Evolutionary conservation across 306 rosid genomes (phyloP), one percentile per base, ranked within the genome.

Genomic region (Quercus ilex): DNA sequence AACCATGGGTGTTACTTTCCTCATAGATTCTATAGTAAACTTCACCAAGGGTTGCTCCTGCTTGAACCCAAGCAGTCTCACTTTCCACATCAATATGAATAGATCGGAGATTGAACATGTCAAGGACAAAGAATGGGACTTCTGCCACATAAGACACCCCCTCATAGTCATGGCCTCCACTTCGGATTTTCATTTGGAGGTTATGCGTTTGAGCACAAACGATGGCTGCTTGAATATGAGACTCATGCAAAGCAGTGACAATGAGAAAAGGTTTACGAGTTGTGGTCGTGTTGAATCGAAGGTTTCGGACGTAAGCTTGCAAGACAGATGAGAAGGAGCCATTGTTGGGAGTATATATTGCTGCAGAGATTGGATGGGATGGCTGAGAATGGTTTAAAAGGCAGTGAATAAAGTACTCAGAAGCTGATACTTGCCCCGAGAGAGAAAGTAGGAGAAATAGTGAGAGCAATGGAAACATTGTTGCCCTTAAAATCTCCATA

Each of bases 81-180:
- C 20, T 52, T 6, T 30, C 72, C 17, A 86, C 46, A 11, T 91
- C 91, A 38, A 91, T 70, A 4, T 83, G 23, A 55, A 91, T 74
- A 20, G 87, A 46, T 33, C 89, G 76, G n/a, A 91, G 91, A 53
- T 84, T 82, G 75, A 91, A 87, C 93, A 91, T 79, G 85, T 91
- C 93, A 20, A 91, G 92, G 67, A 91, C 58, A 81, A 89, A 87
- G 74, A 91, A 91, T 3, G 96, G 96, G 7, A 80, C 84, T n/a
- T 74, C 75, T 2, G 96, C 74, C 2, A 85, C 89, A 41, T 89
- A 91, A 0, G 96, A 89, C 1, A 81, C 74, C 1, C 92, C 95
- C 59, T 91, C 95, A 3, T 87, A 91, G 74, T 91, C 95, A 19
- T 91, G 95, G 28, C 96, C 93, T 0, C 92, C 92, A 53, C 95